Base-by-base conservation (phyloP, 2,329 filamentous ascomycete species). In the Exophiala sp. region DNA sequence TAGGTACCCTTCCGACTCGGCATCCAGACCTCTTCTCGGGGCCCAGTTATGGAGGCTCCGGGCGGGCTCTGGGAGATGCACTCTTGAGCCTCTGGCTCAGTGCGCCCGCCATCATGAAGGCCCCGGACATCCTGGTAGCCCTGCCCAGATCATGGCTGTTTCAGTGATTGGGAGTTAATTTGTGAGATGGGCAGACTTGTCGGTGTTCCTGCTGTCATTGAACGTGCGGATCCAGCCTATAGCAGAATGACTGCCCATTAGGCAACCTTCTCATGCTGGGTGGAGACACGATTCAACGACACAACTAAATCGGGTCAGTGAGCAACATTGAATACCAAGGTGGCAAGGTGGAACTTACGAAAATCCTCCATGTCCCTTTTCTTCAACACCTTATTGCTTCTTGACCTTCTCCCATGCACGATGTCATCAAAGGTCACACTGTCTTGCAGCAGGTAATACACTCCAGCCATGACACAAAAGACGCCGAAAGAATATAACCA, bases 401-500 rank as follows among this genome's bases (percentile, higher is more conserved):
- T 49, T 21, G 52, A 40, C 56, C 82, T 85, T 76, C 90, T 90
- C 66, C 88, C 87, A 73, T 95, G 88, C 86, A 95, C 93, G 58
- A 95, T 77, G 74, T 93, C 91, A 72, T 95, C 86, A 69, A 95
- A 95, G 56, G 84, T 83, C 55, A 79, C 71, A 64, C 82, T 88
- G 68, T 85, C 85, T 69, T 91, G 83, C 65, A 95, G 80, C 64
- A 93, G 78, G 74, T 89, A 90, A 73, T 87, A 87, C 14, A 84
- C 70, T 67, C 80, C 82, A 64, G 82, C 86, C 79, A 91, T 82
- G 65, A 89, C 78, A 67, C 83, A 88, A 77, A 94, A 93, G 64
- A 94, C 77, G 67, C 88, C 89, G 66, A 94, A 88, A 13, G 88
- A 90, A 77, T 90, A 93, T 64, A 93, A 81, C 86, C 88, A 95